phyloP scores from a whole-genome alignment of 2,329 filamentous ascomycete genomes.

The Colletotrichum tropicale region DNA sequence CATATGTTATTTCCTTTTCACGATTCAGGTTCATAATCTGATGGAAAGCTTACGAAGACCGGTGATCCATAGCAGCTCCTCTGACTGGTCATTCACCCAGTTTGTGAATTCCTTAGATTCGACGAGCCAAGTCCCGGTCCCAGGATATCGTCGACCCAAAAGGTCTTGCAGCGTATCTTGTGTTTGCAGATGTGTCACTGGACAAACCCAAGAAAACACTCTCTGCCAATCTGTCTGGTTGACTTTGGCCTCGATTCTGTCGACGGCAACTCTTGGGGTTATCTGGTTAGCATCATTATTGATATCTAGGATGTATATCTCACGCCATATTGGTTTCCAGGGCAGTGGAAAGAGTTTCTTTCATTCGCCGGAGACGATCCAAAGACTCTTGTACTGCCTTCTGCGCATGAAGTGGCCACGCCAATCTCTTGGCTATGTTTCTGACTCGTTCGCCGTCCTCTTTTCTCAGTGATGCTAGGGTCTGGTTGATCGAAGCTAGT shows the following conservation, averaged over 20 bases:
- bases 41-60: not conserved
- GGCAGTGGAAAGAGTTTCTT: not conserved
- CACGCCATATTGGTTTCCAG: rapidly evolving
- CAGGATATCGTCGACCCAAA: rapidly evolving
- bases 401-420: rapidly evolving
- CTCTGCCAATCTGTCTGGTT: not conserved
- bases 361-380: not conserved
- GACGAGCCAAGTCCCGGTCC: rapidly evolving
- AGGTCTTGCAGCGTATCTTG: rapidly evolving
- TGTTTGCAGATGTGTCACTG: not conserved
- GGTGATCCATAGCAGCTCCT: not conserved
- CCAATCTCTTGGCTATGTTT: not conserved
- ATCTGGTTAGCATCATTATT: no score
- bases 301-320: no score
- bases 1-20: no score
- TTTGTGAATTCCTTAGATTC: not conserved
- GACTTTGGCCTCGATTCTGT: not conserved
- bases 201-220: not conserved
- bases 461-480: rapidly evolving
- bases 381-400: not conserved
- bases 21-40: no score
- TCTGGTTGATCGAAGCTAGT: not conserved
- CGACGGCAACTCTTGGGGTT: no score
- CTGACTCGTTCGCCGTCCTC: not conserved
- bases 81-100: no score